Evolutionary conservation across 2,329 filamentous ascomycete genomes (phyloP), one percentile per base, ranked within the genome.

Genomic region (Drechslerella stenobrocha): DNA sequence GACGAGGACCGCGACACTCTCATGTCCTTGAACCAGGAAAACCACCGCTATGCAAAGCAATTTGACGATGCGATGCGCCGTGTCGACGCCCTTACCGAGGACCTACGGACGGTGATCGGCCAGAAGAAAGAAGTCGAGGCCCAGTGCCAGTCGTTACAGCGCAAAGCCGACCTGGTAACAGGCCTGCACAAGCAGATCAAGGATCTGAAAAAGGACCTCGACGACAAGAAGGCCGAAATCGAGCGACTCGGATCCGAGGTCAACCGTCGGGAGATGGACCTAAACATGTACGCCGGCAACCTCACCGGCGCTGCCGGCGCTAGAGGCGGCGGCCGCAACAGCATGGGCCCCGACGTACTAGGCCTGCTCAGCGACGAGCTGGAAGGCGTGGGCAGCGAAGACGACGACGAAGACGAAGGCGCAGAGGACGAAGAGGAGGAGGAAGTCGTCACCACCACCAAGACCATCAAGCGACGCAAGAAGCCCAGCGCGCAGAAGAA

Each of bases 171-270:
- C 30, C 28, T 67, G 18, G 56, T 67, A 20, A 67, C 63, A 23
- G 55, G 55, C 6, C 32, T 67, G 20, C 63, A 67, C 35, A 67
- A 67, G 26, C 63, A 67, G 50, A 67, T 67, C 50, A 67, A 67
- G 24, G 63, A 67, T 23, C 26, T 67, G 22, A 53, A 48, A 45
- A 60, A 60, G 35, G 63, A 67, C n/a, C 48, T 50, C 11, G 63
- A 52, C 23, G 47, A 55, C 23, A n/a, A n/a, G n/a, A n/a, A n/a
- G n/a, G n/a, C n/a, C n/a, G 63, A 67, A 37, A 67, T 67, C 35
- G 63, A 67, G 24, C 59, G 55, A 13, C 55, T 67, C 55, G 55
- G 37, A 34, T 48, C 50, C 11, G 63, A 67, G 23, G 50, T 67
- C 26, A 42, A 67, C 50, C 51, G 50, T 13, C 55, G 55, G 9